Evolutionary conservation across 495 filamentous ascomycete species (phyloP).

Genomic region (Halenospora varia): DNA sequence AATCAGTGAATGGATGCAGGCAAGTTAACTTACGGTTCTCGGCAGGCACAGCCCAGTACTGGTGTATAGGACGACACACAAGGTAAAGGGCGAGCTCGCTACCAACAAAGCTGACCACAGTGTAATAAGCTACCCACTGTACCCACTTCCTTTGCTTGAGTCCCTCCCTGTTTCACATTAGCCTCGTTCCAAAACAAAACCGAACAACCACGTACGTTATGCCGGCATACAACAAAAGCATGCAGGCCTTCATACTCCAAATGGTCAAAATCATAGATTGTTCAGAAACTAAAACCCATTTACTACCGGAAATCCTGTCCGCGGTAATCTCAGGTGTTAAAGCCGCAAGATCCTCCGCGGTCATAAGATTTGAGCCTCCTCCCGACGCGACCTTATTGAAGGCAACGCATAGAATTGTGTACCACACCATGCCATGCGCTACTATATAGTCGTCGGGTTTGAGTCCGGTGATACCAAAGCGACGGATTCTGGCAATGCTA

Average conservation of each 20-base stretch:
- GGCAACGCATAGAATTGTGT: conserved; percentile 48
- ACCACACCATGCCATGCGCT: conserved; percentile 44
- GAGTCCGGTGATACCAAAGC: conserved; percentile 40
- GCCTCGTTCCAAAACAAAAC: not conserved
- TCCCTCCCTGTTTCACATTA: not conserved
- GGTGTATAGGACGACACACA: conserved; percentile 20
- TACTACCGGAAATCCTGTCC: conserved; percentile 45
- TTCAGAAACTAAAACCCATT: conserved; percentile 55
- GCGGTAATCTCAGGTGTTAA: conserved; percentile 37
- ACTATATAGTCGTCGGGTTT: conserved; percentile 52
- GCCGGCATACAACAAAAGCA: conserved; percentile 51
- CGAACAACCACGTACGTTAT: conserved; percentile 32
- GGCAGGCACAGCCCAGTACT: conserved; percentile 22
- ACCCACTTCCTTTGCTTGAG: conserved; percentile 17
- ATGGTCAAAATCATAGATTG: conserved; percentile 47
- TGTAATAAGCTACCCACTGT: conserved; percentile 20
- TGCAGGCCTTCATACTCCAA: conserved; percentile 49
- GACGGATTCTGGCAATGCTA: conserved; percentile 45
- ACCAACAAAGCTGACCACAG: conserved; percentile 13
- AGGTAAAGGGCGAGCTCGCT: conserved; percentile 21
- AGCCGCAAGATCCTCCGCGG: conserved; percentile 31
- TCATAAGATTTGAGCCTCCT: conserved; percentile 53
- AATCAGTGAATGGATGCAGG: conserved; percentile 20
- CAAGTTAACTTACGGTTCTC: conserved; percentile 9
- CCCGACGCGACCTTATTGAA: conserved; percentile 47